Evolutionary conservation across 345 rosid genomes (phyloP), one percentile per base, ranked within the genome.

Genomic region (Streptanthus diversifolius): DNA sequence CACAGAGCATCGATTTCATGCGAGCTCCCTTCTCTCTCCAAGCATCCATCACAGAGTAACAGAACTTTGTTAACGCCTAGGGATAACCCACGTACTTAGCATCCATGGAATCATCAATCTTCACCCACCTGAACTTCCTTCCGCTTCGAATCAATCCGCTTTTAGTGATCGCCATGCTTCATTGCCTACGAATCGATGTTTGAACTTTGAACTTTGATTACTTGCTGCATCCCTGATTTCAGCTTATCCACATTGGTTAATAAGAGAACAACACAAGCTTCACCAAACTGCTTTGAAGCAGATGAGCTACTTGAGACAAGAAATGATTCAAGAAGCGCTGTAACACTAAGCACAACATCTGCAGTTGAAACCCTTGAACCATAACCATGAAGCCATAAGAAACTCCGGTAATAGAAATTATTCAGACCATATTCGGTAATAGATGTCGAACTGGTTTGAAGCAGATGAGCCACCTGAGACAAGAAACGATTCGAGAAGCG

Each of bases 1-100:
- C 97, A 68, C 99, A 88, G 19, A 93, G 82, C 81, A 93, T 77
- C 15, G 95, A 95, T 78, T 93, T 91, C 90, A 90, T 75, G 58
- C 84, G 80, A 14, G 95, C 97, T 72, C 97, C 99, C 65, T 87
- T 91, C 81, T 91, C 99, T 77, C 79, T 87, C 82, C 89, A 77
- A 30, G 97, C 99, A 86, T 95, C 99, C 96, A 91, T 95, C 40
- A 95, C 61, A 76, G 91, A 95, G 79, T 87, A 95, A 73, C 97
- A 95, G 80, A 91, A 91, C 67, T 95, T 89, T 7, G 96, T 95
- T 77, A 91, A 75, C n/a, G 98, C 98, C 59, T 91, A 95, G 3
- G 97, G 98, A 63, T 91, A 88, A 6, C 97, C 98, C 71, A 93
- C 70, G 70, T 88, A 77, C 81, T 83, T 85, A 36, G 88, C 72